phyloP scores from a whole-genome alignment of 75 land plant genomes.

The Selaginella tamariscina region DNA sequence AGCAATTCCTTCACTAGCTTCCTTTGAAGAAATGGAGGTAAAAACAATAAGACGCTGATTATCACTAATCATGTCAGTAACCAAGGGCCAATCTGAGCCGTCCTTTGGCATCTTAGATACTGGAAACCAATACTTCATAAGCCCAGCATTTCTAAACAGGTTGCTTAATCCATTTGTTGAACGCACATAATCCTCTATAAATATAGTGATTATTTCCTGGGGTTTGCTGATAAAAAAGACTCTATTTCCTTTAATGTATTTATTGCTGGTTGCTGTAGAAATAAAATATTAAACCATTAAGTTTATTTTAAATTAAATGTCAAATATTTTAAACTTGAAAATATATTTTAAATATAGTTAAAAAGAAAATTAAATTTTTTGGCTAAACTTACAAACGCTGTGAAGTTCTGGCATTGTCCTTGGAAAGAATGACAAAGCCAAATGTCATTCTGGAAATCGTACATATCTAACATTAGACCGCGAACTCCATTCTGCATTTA shows the following conservation, averaged over 20 bases:
- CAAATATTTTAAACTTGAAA: no score
- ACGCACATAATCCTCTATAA: constrained; percentile 73
- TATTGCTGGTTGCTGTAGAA: constrained; percentile 58
- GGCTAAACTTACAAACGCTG: constrained; percentile 47
- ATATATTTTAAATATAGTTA: no score
- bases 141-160: constrained; percentile 49
- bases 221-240: constrained; percentile 42
- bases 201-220: constrained; percentile 62
- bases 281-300: not conserved
- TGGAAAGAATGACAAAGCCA: constrained; percentile 72
- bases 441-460: constrained; percentile 52
- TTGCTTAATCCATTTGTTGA: constrained; percentile 43
- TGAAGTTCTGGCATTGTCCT: constrained; percentile 49
- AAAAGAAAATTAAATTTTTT: not conserved
- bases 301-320: no score
- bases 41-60: constrained; percentile 65
- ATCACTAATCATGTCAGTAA: constrained; percentile 47
- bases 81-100: constrained; percentile 63
- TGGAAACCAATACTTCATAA: constrained; percentile 64
- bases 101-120: constrained; percentile 61
- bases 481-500: constrained; percentile 57
- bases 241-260: constrained; percentile 52
- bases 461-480: constrained; percentile 64
- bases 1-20: constrained; percentile 66
- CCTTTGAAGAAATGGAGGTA: constrained; percentile 50